Evolutionary conservation across 192 early-diverging fungal genomes (phyloP).

Genomic region (Coemansia sp.): DNA sequence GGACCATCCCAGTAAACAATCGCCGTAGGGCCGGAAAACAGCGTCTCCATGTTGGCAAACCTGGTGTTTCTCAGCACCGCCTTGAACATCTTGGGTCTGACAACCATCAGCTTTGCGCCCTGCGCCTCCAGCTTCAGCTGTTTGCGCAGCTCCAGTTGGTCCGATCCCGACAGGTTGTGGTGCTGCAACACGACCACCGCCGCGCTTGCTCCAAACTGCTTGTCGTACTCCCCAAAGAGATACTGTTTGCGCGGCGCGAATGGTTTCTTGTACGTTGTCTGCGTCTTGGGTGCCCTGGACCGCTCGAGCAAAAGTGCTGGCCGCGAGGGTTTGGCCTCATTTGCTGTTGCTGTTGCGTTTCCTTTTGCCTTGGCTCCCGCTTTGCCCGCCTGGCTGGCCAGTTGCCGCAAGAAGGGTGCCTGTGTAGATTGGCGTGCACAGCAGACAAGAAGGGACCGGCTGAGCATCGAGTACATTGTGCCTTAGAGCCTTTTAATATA

Average conservation of each 20-base stretch:
- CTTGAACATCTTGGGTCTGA: slow-evolving; percentile 44
- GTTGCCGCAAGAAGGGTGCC: neutral
- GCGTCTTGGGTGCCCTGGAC: slow-evolving; percentile 34
- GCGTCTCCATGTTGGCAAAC: slow-evolving; percentile 31
- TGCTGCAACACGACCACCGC: slow-evolving; percentile 43
- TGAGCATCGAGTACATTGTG: neutral
- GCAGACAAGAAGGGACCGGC: neutral
- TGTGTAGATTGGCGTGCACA: neutral
- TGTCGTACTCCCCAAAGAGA: slow-evolving; percentile 49
- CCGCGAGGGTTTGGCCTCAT: neutral
- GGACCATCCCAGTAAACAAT: slow-evolving; percentile 40
- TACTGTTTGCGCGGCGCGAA: slow-evolving; percentile 54
- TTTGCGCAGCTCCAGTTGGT: slow-evolving; percentile 33
- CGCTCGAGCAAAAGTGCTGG: slow-evolving; percentile 24
- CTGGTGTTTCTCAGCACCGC: slow-evolving; percentile 49
- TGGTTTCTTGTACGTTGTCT: slow-evolving; percentile 54
- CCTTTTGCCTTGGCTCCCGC: no score
- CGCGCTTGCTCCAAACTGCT: slow-evolving; percentile 26
- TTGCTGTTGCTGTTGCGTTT: neutral
- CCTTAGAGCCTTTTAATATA: no score
- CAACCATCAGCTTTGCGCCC: slow-evolving; percentile 39
- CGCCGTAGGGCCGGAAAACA: slow-evolving; percentile 52
- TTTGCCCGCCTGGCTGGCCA: neutral
- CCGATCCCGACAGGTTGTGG: slow-evolving; percentile 46
- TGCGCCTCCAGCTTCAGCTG: slow-evolving; percentile 28